Evolutionary conservation across 306 rosid species (phyloP).

Genomic region (Fragaria nilgerrensis): DNA sequence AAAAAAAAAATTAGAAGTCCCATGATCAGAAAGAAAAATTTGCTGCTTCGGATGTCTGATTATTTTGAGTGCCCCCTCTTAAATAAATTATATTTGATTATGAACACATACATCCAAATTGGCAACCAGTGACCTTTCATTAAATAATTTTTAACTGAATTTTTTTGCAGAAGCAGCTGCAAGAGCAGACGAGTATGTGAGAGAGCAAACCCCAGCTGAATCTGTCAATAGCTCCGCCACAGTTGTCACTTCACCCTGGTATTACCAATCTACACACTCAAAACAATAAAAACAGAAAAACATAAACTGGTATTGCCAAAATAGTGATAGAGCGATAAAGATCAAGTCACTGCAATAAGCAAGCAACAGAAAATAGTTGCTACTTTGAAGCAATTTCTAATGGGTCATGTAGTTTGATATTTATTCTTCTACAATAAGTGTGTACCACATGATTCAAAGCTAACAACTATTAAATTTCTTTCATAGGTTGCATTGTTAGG

Average conservation of each 20-base stretch:
- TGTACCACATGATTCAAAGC: too few relatives aligned
- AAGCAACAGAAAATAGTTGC: conserved; percentile 10
- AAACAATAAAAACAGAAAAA: background rate
- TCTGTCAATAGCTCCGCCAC: background rate
- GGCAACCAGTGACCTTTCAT: background rate
- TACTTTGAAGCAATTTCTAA: background rate
- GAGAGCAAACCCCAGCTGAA: conserved; percentile 12
- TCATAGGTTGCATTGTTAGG: background rate
- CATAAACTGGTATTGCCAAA: conserved; percentile 6
- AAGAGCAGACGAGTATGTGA: conserved; percentile 30
- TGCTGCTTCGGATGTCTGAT: too few relatives aligned
- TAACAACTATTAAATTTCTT: background rate
- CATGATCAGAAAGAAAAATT: too few relatives aligned
- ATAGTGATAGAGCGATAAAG: background rate
- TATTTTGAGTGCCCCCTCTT: too few relatives aligned
- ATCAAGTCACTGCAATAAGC: background rate
- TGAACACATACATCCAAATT: background rate
- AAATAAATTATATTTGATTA: background rate
- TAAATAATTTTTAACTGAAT: background rate
- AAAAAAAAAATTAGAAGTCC: too few relatives aligned
- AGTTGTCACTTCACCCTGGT: conserved; percentile 5
- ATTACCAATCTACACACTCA: background rate
- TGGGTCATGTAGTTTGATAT: too few relatives aligned
- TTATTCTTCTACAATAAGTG: too few relatives aligned
- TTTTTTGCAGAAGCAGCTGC: conserved; percentile 24